These are phyloP conservation scores for Oldenlandia corymbosa DNA, from an alignment of 257 asterid species.

Conservation along the genomic window DNA sequence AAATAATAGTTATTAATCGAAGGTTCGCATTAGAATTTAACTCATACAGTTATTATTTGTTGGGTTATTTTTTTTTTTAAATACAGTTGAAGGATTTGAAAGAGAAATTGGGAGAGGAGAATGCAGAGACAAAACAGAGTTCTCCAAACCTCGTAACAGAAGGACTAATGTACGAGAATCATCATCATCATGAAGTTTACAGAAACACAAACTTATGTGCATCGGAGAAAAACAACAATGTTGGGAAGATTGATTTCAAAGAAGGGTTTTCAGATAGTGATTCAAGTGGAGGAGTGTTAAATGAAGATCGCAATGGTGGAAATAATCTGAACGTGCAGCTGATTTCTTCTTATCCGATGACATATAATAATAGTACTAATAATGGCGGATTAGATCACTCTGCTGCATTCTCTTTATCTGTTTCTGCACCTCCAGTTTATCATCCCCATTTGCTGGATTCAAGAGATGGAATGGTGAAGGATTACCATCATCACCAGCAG, in stretches of 20 bases:
- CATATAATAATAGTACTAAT: too few relatives aligned
- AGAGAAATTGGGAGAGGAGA: slow-evolving; percentile 30
- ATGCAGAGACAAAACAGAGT: slow-evolving; percentile 4
- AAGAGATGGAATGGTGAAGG: slow-evolving; percentile 5
- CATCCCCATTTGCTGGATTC: slow-evolving; percentile 25
- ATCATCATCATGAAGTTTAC: slow-evolving; percentile 5
- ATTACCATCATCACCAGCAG: slow-evolving; percentile 12
- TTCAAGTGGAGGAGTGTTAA: slow-evolving; percentile 29
- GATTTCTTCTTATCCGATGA: slow-evolving; percentile 5
- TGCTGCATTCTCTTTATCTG: slow-evolving; percentile 15
- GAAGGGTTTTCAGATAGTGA: slow-evolving; percentile 42
- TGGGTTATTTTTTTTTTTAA: too few relatives aligned
- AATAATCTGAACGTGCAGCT: slow-evolving; percentile 12
- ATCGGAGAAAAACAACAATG: not conserved
- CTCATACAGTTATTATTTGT: too few relatives aligned
- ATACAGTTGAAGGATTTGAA: slow-evolving; percentile 33
- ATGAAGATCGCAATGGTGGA: slow-evolving; percentile 11
- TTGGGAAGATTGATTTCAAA: slow-evolving; percentile 23
- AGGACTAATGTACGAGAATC: slow-evolving; percentile 2
- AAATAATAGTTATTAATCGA: too few relatives aligned
- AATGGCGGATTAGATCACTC: slow-evolving; percentile 10
- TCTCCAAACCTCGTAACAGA: not conserved
- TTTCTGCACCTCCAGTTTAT: slow-evolving; percentile 12
- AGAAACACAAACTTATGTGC: slow-evolving; percentile 1
- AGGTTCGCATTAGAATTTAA: too few relatives aligned